Base-by-base conservation (phyloP, 441 rosid species). In the Melastoma candidum region DNA sequence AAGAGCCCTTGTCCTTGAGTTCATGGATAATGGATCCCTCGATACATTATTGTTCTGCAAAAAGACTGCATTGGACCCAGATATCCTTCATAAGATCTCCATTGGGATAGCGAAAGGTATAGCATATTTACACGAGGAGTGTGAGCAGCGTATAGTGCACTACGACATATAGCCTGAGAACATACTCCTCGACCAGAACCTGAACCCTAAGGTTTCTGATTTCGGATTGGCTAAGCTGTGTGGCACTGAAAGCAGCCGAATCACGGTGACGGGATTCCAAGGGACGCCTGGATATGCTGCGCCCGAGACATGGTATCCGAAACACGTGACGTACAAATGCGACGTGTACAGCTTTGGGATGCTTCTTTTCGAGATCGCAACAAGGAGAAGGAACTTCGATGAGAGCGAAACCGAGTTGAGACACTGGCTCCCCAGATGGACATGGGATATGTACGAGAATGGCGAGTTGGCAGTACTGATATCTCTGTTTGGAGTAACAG, bases 121-220 rank as follows among this genome's bases (percentile, higher is more conserved):
- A 10, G 67, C 59, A 12, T 70, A 70, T 43, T 58, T 70, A 63
- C 74, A 65, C 25, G 64, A 70, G 44, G 63, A 57, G 44, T 57
- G 67, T 41, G 43, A 41, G 2, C 51, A 44, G 11, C 46, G 63
- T 32, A 61, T 70, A 7, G 48, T 70, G 25, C 74, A 70, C 29
- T 65, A 65, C 8, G 70, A 65, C 14, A 65, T 65, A 17, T 58
- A 65, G 51, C 70, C 74, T 7, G 70, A 36, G 26, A 70, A 65
- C 49, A 43, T 70, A 12, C 56, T 70, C 1, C 51, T 70, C 2
- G 70, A 70, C 43, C 26, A 13, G 14, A 57, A 61, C 13, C 39
- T 61, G 27, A 14, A 11, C 12, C 58, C 67, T 0, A 65, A 61
- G 47, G 67, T 67, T 0, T 63, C 63, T 0, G 71, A 67, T n/a